Percentiles rank a stretch among this genome's conserved stretches.
These are phyloP conservation scores for Coemansia sp. DNA, from an alignment of 192 early-diverging fungal genomes.

Conservation along the genomic window DNA sequence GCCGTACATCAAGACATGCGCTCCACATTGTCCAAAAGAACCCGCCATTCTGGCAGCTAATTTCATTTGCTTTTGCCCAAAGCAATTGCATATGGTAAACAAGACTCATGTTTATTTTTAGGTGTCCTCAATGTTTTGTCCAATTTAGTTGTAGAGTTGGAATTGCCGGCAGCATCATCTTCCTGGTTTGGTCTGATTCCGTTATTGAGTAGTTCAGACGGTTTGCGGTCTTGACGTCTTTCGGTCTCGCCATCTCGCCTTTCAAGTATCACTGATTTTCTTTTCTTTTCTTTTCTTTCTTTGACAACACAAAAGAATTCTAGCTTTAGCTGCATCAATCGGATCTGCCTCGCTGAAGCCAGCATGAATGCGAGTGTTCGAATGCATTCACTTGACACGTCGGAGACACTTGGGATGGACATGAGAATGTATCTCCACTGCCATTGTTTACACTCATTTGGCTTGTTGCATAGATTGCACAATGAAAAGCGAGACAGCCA, in stretches of 20 bases:
- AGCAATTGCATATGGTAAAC: not conserved
- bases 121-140: not conserved
- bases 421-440: not conserved
- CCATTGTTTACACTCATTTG: not conserved
- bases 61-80: not conserved
- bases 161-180: not conserved
- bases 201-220: not conserved
- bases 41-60: not conserved
- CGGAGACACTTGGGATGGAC: not conserved
- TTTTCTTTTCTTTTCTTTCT: not conserved
- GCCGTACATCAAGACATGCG: slow-evolving; percentile 1
- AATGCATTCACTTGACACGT: not conserved
- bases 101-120: not conserved
- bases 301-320: not conserved
- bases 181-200: not conserved
- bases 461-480: not conserved
- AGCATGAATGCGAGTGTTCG: not conserved
- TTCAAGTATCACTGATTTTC: not conserved
- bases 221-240: not conserved
- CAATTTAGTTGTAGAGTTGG: not conserved
- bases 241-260: not conserved
- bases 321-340: not conserved
- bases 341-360: not conserved
- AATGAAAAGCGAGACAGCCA: not conserved
- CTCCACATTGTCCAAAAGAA: not conserved